Percentiles rank a stretch among this genome's conserved stretches.
Evolutionary conservation across 2,329 filamentous ascomycete genomes (phyloP).

Genomic region (Pseudomassariella vexata): DNA sequence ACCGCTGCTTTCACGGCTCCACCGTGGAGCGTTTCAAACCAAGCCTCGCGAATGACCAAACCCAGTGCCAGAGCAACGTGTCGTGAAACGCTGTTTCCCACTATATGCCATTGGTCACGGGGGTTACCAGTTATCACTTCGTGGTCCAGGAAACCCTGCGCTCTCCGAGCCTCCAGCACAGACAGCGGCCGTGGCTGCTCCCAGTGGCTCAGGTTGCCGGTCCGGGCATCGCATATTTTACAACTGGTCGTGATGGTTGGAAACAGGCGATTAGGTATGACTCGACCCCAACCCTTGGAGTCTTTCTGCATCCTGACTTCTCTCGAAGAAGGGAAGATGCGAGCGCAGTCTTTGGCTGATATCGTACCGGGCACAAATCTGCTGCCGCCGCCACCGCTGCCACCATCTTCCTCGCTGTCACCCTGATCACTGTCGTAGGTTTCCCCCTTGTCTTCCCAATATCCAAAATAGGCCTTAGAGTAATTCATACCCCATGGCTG

Average conservation of each 20-base stretch:
- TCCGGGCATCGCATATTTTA: slow-evolving; percentile 46
- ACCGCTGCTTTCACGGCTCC: no score
- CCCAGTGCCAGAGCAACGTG: slow-evolving; percentile 63
- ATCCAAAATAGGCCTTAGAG: slow-evolving; percentile 32
- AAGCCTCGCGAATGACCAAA: slow-evolving; percentile 55
- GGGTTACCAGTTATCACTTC: slow-evolving; percentile 62
- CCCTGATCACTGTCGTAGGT: slow-evolving; percentile 25
- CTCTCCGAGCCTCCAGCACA: slow-evolving; percentile 61
- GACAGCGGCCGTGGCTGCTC: slow-evolving; percentile 53
- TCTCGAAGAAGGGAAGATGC: slow-evolving; percentile 27
- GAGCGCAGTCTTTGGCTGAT: not conserved
- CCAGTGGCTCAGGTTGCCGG: slow-evolving; percentile 59
- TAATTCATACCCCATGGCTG: slow-evolving; percentile 51
- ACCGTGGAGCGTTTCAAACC: slow-evolving; percentile 30
- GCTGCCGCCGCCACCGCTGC: not conserved
- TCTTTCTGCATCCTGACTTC: slow-evolving; percentile 8
- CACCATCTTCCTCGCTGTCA: slow-evolving; percentile 25
- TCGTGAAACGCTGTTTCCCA: slow-evolving; percentile 74
- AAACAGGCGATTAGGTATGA: slow-evolving; percentile 48
- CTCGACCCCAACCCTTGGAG: slow-evolving; percentile 45
- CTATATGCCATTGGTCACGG: slow-evolving; percentile 53
- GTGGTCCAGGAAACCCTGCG: slow-evolving; percentile 64
- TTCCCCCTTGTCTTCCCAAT: slow-evolving; percentile 20
- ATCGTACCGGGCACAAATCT: not conserved
- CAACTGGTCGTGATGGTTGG: slow-evolving; percentile 56